Evolutionary conservation across 2,329 filamentous ascomycete species (phyloP).

Genomic region (Aspergillus sp.): DNA sequence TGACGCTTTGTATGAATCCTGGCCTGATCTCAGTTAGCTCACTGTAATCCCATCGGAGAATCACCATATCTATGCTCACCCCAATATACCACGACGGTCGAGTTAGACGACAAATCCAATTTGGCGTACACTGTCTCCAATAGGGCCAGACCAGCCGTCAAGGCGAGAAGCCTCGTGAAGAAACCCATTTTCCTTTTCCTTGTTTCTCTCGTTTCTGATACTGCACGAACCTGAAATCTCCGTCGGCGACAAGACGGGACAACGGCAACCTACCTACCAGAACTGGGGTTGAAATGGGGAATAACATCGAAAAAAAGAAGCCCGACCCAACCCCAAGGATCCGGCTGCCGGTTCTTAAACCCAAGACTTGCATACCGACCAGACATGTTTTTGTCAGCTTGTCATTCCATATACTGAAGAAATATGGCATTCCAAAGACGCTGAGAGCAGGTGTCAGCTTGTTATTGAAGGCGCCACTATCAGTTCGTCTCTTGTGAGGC

Average conservation of each 20-base stretch:
- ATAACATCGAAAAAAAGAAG: neutral
- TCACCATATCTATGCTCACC: conserved; percentile 32
- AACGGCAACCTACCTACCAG: neutral
- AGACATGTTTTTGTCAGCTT: neutral
- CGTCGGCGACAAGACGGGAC: neutral
- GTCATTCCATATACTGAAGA: neutral
- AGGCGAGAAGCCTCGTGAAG: conserved; percentile 23
- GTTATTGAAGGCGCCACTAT: neutral
- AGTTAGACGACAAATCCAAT: conserved; percentile 38
- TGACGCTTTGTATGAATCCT: conserved; percentile 59
- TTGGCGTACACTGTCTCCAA: conserved; percentile 38
- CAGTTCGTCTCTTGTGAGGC: no score
- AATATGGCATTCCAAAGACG: neutral
- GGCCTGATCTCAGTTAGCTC: conserved; percentile 39
- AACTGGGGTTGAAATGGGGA: neutral
- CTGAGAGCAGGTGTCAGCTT: neutral
- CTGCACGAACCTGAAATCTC: neutral
- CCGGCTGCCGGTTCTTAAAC: neutral
- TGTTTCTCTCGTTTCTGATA: neutral
- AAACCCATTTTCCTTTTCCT: conserved; percentile 25
- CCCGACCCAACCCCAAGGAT: neutral
- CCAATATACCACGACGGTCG: conserved; percentile 63
- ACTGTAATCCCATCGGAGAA: neutral
- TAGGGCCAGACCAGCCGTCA: conserved; percentile 30
- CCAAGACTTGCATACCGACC: neutral